Percentiles rank a stretch among this genome's conserved stretches.
Evolutionary conservation across 768 basidiomycete genomes (phyloP).

Genomic region (Lyophyllum shimeji): DNA sequence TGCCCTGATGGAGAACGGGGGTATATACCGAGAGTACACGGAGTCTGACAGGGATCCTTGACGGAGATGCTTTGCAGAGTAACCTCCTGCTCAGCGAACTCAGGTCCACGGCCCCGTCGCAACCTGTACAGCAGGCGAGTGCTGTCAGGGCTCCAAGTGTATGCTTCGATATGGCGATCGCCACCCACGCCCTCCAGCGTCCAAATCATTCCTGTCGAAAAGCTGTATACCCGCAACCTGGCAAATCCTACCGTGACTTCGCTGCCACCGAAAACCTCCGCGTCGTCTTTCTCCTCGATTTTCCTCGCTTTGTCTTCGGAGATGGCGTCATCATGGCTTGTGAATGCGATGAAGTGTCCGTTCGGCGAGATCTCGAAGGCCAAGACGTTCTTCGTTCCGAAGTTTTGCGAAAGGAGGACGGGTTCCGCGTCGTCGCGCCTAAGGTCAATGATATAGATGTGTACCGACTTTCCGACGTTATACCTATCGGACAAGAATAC

Average conservation of each 20-base stretch:
- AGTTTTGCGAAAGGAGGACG: conserved; percentile 10
- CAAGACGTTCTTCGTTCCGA: conserved; percentile 22
- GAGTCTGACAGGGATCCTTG: conserved; percentile 10
- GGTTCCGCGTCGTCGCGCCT: conserved; percentile 4
- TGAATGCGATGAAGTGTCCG: conserved; percentile 28
- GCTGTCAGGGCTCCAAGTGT: conserved; percentile 32
- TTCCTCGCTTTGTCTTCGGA: conserved; percentile 13
- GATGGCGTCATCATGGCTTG: conserved; percentile 18
- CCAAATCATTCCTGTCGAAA: conserved; percentile 21
- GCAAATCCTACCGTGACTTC: conserved; percentile 12
- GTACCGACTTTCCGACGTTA: conserved; percentile 25
- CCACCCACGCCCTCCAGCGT: conserved; percentile 20
- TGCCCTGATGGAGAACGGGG: conserved; percentile 32
- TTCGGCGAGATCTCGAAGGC: conserved; percentile 33
- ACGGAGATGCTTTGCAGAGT: conserved; percentile 25
- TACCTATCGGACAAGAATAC: conserved; percentile 31
- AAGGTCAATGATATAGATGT: conserved; percentile 20
- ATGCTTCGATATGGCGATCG: conserved; percentile 29
- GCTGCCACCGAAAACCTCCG: conserved; percentile 25
- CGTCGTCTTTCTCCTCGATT: conserved; percentile 23
- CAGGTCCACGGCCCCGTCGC: conserved; percentile 24
- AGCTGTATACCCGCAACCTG: conserved; percentile 25
- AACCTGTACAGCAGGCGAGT: conserved; percentile 29
- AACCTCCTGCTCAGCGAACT: conserved; percentile 30
- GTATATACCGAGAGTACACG: conserved; percentile 23